Percentiles rank a stretch among this genome's conserved stretches.
Conservation (phyloP, 805 yeast species). For the Candida khao-thaluensis region DNA sequence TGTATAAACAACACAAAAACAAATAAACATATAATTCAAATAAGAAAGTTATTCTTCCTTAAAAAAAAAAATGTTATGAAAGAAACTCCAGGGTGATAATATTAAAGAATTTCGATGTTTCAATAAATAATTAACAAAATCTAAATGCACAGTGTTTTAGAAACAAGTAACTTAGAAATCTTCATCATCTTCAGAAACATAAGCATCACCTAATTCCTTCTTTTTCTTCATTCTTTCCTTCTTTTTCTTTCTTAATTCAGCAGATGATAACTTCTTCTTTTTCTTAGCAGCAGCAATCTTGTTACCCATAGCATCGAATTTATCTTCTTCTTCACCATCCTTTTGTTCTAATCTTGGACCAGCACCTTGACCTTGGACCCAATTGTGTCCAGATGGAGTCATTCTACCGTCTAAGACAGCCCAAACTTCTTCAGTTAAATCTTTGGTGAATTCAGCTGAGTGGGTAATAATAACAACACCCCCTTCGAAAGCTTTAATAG, state of each 20-base stretch:
- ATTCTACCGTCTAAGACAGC: conserved; percentile 96
- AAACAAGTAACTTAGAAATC: conserved; percentile 45
- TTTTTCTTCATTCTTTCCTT: conserved; percentile 99
- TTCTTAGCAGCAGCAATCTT: conserved; percentile 95
- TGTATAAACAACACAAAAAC: conserved; percentile 17
- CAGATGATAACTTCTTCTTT: conserved; percentile 97
- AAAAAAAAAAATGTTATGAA: conserved; percentile 8
- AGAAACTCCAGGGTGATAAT: conserved; percentile 5
- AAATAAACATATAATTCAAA: conserved; percentile 15
- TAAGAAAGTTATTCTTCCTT: conserved; percentile 3
- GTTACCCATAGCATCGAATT: conserved; percentile 99
- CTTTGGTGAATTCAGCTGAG: conserved; percentile 99
- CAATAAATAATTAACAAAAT: conserved; percentile 1
- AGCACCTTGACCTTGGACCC: conserved; percentile 99
- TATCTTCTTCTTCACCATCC: conserved; percentile 95
- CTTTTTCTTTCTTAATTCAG: conserved; percentile 99
- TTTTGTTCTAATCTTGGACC: conserved; percentile 99
- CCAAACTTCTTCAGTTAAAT: conserved; percentile 99
- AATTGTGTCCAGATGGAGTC: conserved; percentile 99
- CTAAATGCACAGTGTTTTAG: not conserved
- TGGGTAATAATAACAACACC: conserved; percentile 99
- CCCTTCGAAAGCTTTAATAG: conserved; percentile 98
- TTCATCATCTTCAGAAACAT: conserved; percentile 90
- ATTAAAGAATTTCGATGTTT: conserved; percentile 3
- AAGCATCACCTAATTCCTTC: conserved; percentile 99